Evolutionary conservation across 2,329 filamentous ascomycete species (phyloP).

Genomic region (Trichoderma sp.): DNA sequence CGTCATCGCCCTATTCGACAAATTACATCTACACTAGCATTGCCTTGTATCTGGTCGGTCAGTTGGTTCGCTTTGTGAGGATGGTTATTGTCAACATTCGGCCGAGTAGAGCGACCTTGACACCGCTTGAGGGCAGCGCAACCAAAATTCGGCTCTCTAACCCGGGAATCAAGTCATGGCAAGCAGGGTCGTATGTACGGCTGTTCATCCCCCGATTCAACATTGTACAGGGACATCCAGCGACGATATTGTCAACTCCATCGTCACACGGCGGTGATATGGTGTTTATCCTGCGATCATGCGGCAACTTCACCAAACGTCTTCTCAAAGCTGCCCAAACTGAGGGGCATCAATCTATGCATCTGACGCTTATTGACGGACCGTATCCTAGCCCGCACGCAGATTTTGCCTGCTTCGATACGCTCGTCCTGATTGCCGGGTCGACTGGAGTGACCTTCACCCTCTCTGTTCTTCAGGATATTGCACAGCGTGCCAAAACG

Average conservation of each 20-base stretch:
- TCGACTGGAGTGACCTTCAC: conserved; percentile 1
- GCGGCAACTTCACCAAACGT: neutral
- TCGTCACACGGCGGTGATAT: neutral
- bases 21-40: conserved; percentile 10
- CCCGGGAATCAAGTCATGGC: neutral
- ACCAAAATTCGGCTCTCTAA: neutral
- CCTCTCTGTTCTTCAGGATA: neutral
- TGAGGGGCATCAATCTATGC: neutral
- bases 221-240: neutral
- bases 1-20: neutral
- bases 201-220: neutral
- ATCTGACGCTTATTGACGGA: neutral
- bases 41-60: neutral
- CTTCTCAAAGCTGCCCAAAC: neutral
- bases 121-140: neutral
- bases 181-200: neutral
- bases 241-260: neutral
- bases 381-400: conserved; percentile 1
- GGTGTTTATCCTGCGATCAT: neutral
- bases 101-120: neutral
- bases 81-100: neutral
- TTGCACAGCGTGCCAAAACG: neutral
- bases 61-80: neutral
- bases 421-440: neutral
- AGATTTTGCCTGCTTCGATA: conserved; percentile 6